These are phyloP conservation scores for Sporopachydermia lactativora DNA, from an alignment of 805 yeast genomes.

Conservation along the genomic window DNA sequence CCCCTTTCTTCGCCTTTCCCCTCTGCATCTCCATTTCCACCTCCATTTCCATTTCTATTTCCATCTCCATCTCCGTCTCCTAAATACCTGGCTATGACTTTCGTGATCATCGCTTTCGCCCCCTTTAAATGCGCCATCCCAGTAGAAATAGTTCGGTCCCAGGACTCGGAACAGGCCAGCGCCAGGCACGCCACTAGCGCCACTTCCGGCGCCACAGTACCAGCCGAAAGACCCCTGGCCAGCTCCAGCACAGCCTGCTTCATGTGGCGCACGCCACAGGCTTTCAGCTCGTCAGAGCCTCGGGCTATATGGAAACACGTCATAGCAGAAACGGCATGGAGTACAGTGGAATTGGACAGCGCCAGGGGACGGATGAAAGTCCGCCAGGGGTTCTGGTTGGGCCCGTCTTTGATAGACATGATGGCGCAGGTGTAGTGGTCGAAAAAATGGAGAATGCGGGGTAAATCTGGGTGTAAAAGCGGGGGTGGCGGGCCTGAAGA, in stretches of 20 bases:
- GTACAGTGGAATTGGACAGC: constrained; percentile 36
- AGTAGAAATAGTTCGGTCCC: constrained; percentile 54
- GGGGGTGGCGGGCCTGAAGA: too few species aligned
- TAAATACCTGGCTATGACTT: constrained; percentile 21
- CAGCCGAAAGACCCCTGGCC: constrained; percentile 36
- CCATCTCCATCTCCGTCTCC: constrained; percentile 3
- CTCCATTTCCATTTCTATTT: neutral
- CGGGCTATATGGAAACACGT: constrained; percentile 45
- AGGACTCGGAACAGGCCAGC: constrained; percentile 50
- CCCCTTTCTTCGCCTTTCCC: constrained; percentile 3
- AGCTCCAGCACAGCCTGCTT: constrained; percentile 42
- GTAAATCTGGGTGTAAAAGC: neutral
- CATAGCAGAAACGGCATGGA: constrained; percentile 53
- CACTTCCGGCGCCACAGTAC: constrained; percentile 43
- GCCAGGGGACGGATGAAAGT: constrained; percentile 42
- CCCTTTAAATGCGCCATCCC: constrained; percentile 60
- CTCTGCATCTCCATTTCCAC: neutral
- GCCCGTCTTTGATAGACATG: constrained; percentile 52
- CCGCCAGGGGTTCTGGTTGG: constrained; percentile 57
- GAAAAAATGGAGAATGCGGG: constrained; percentile 20
- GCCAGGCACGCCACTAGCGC: constrained; percentile 53
- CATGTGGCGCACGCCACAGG: constrained; percentile 44
- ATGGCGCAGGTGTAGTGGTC: constrained; percentile 35
- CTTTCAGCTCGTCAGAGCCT: constrained; percentile 28
- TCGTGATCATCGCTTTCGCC: constrained; percentile 45